These are phyloP conservation scores for Glebionis coronaria DNA, from an alignment of 129 eudicot species.

Conservation along the genomic window DNA sequence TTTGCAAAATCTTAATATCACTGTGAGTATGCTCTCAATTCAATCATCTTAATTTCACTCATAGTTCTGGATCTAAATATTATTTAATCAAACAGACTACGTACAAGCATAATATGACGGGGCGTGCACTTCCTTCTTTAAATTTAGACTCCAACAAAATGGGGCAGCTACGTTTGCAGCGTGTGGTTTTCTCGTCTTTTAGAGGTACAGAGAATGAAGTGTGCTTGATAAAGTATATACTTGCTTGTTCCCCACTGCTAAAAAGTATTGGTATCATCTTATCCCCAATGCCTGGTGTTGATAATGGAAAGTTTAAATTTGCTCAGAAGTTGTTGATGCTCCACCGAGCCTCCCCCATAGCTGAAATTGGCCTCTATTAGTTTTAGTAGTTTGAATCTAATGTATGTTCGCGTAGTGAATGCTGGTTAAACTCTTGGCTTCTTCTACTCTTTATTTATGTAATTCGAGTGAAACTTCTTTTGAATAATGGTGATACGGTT, in stretches of 20 bases:
- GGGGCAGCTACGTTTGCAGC: background rate
- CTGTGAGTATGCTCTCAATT: background rate
- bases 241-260: slow-evolving; percentile 7
- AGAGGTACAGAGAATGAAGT: background rate
- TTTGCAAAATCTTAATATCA: slow-evolving; percentile 12
- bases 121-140: background rate
- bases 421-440: too few species aligned
- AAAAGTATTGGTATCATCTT: background rate
- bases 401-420: too few species aligned
- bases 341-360: too few species aligned
- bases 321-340: background rate
- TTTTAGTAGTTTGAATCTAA: too few species aligned
- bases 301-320: background rate
- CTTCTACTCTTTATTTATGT: too few species aligned
- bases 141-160: background rate
- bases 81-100: background rate
- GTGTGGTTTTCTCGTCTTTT: background rate
- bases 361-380: too few species aligned
- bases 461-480: too few species aligned
- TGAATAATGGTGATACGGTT: too few species aligned
- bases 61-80: background rate
- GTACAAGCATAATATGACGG: background rate
- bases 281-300: background rate
- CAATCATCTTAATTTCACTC: background rate
- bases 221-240: background rate